Percentiles rank a stretch among this genome's conserved stretches.
phyloP scores from a whole-genome alignment of 305 asterid species.

The Fraxinus dipetala region DNA sequence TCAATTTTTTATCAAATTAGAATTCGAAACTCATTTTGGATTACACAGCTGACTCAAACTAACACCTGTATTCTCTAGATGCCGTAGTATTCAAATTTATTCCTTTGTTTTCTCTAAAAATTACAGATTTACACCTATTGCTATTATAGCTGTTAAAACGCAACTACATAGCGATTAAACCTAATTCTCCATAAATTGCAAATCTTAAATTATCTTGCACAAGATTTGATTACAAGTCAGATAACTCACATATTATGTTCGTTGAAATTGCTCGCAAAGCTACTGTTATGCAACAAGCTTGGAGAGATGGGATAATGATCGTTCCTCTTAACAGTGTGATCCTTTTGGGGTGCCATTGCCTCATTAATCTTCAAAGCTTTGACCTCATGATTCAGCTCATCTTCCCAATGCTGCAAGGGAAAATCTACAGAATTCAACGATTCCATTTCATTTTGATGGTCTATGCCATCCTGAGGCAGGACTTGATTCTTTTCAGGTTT shows the following conservation, averaged over 20 bases:
- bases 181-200: not conserved
- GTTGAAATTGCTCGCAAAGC: slow-evolving; percentile 50
- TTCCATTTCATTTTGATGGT: slow-evolving; percentile 36
- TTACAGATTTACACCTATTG: slow-evolving; percentile 15
- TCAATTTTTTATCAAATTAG: not conserved
- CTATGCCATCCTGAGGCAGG: slow-evolving; percentile 53
- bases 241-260: slow-evolving; percentile 67
- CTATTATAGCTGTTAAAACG: slow-evolving; percentile 24
- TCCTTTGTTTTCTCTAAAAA: not conserved
- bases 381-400: slow-evolving; percentile 62
- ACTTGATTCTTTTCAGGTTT: slow-evolving; percentile 65
- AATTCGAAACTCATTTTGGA: not conserved
- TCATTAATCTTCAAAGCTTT: slow-evolving; percentile 55
- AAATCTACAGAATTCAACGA: slow-evolving; percentile 36
- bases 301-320: slow-evolving; percentile 70
- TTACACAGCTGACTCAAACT: not conserved
- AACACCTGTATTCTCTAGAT: not conserved
- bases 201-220: not conserved
- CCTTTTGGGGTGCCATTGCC: slow-evolving; percentile 42
- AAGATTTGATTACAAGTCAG: not conserved
- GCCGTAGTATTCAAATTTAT: not conserved
- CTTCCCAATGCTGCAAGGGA: slow-evolving; percentile 64
- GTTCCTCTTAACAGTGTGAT: slow-evolving; percentile 41
- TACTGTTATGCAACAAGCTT: slow-evolving; percentile 73
- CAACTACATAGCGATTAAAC: slow-evolving; percentile 10